A percentile compares a stretch with the other conserved stretches of the same genome.
Conservation (phyloP, 2,329 filamentous ascomycete species). For the Penicillium fuscoglaucum region DNA sequence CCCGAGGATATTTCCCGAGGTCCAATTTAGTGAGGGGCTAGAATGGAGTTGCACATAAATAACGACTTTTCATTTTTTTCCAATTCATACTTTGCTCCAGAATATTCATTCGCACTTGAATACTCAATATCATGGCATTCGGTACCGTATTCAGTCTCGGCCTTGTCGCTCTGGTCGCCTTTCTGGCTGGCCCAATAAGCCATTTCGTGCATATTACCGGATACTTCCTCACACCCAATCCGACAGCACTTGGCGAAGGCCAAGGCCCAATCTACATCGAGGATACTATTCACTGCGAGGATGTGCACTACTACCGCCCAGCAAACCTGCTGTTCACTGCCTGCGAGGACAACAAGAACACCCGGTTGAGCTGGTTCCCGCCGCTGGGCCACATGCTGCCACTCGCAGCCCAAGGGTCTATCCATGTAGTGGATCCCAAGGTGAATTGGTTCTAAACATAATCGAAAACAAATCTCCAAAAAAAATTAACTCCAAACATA, state of each 20-base stretch:
- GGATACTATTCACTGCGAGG: slow-evolving; percentile 60
- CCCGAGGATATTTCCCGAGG: not conserved
- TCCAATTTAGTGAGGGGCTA: not conserved
- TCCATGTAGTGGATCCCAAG: slow-evolving; percentile 56
- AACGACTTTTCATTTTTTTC: not conserved
- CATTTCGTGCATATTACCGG: slow-evolving; percentile 28
- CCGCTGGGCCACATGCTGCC: slow-evolving; percentile 46
- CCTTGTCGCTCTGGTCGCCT: slow-evolving; percentile 23
- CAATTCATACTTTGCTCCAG: not conserved
- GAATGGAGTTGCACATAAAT: not conserved
- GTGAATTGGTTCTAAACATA: slow-evolving; percentile 34
- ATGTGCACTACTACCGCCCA: slow-evolving; percentile 56
- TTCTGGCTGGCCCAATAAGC: slow-evolving; percentile 19
- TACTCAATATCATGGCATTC: slow-evolving; percentile 20
- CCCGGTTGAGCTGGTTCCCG: slow-evolving; percentile 56
- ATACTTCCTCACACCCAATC: slow-evolving; percentile 22
- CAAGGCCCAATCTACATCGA: slow-evolving; percentile 47
- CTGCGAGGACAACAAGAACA: slow-evolving; percentile 50
- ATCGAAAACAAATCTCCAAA: not conserved
- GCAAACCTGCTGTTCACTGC: slow-evolving; percentile 57
- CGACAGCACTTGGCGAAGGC: slow-evolving; percentile 26
- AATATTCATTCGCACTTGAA: not conserved
- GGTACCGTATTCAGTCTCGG: slow-evolving; percentile 20
- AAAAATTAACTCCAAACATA: slow-evolving; percentile 22
- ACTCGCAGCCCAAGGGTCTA: slow-evolving; percentile 28